Evolutionary conservation across 2,329 filamentous ascomycete species (phyloP).

Genomic region (Penicillium hordei): DNA sequence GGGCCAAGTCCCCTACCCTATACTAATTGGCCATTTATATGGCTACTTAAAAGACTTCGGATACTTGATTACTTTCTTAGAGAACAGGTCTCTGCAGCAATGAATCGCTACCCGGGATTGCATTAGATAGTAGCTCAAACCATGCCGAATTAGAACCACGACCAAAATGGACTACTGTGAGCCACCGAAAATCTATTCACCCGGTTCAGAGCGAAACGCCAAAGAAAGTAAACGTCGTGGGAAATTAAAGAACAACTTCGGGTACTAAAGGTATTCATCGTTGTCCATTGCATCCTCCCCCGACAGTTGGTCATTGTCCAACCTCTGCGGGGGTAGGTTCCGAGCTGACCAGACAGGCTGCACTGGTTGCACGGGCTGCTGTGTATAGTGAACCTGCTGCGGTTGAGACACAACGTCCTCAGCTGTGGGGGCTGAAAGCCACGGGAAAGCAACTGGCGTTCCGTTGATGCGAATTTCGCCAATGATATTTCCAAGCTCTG

Average conservation of each 20-base stretch:
- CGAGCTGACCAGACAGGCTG: constrained; percentile 18
- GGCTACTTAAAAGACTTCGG: neutral
- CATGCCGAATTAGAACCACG: neutral
- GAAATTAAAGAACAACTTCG: neutral
- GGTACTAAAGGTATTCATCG: constrained; percentile 32
- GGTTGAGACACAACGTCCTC: constrained; percentile 13
- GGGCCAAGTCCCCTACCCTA: no score
- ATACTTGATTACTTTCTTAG: neutral
- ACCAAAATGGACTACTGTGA: neutral
- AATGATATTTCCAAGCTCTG: constrained; percentile 25
- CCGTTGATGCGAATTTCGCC: constrained; percentile 35
- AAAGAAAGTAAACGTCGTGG: neutral
- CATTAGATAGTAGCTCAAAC: neutral
- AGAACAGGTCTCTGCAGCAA: neutral
- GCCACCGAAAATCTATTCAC: neutral
- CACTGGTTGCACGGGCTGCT: constrained; percentile 6
- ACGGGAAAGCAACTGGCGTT: constrained; percentile 25
- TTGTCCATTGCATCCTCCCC: constrained; percentile 30
- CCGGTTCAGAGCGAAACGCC: neutral
- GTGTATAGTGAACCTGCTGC: constrained; percentile 1
- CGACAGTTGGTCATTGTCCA: constrained; percentile 21
- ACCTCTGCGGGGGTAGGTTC: constrained; percentile 7
- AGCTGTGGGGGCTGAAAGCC: constrained; percentile 17
- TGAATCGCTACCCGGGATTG: neutral
- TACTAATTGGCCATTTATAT: neutral